phyloP scores from a whole-genome alignment of 2,329 filamentous ascomycete genomes.

The Claviceps sp. region DNA sequence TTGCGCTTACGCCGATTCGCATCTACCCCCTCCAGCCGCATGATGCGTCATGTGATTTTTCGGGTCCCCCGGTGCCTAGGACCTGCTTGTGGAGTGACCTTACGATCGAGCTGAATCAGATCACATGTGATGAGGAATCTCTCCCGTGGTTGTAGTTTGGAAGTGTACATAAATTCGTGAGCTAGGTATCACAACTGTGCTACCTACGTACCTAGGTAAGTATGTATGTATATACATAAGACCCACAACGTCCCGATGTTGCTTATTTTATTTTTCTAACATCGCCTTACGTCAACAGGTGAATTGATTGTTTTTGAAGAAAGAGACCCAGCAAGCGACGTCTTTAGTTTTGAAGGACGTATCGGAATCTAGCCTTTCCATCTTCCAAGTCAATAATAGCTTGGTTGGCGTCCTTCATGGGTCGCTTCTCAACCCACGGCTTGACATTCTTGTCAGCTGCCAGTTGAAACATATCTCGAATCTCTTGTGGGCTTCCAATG shows the following conservation, averaged over 20 bases:
- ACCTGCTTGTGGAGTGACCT: neutral
- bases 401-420: constrained; percentile 43
- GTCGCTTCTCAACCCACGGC: constrained; percentile 41
- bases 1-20: too few species aligned
- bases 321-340: neutral
- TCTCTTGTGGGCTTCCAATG: constrained; percentile 40
- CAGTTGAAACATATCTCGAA: constrained; percentile 45
- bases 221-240: neutral
- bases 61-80: neutral
- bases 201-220: too few species aligned
- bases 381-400: constrained; percentile 41
- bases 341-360: constrained; percentile 29
- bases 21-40: neutral
- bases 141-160: neutral
- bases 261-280: neutral
- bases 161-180: neutral
- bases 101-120: too few species aligned
- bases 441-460: constrained; percentile 40
- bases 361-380: constrained; percentile 37
- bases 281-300: neutral
- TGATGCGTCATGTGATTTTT: neutral
- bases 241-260: neutral
- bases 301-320: neutral
- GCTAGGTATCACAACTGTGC: too few species aligned
- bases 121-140: neutral